Conservation (phyloP, 306 rosid genomes). For the Astragalus membranaceus region DNA sequence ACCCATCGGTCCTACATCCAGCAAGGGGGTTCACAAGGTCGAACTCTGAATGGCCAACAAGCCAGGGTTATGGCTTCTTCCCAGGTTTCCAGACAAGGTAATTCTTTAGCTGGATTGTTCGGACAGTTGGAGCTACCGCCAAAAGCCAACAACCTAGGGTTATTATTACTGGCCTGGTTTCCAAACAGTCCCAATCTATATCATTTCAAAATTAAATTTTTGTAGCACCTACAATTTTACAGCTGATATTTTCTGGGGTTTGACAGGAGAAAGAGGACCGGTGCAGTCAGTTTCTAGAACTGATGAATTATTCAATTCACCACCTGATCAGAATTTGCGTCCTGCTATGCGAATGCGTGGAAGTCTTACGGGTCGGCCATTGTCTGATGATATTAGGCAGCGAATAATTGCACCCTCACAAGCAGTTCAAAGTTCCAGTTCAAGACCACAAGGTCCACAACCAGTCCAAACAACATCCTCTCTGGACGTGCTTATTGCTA, state of each 20-base stretch:
- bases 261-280: conserved; percentile 38
- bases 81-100: conserved; percentile 35
- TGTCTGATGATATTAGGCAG: conserved; percentile 33
- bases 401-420: conserved; percentile 50
- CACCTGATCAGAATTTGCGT: conserved; percentile 51
- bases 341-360: conserved; percentile 85
- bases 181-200: conserved; percentile 32
- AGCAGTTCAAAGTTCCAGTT: background rate
- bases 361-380: conserved; percentile 52
- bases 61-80: conserved; percentile 18
- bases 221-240: conserved; percentile 28
- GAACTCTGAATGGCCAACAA: conserved; percentile 26
- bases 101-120: conserved; percentile 25
- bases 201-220: conserved; percentile 37
- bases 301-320: conserved; percentile 21
- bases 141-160: conserved; percentile 33
- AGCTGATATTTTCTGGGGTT: conserved; percentile 23
- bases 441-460: conserved; percentile 16
- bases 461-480: conserved; percentile 16
- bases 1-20: conserved; percentile 23
- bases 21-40: conserved; percentile 31
- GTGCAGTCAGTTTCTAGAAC: conserved; percentile 37
- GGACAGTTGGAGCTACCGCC: conserved; percentile 25
- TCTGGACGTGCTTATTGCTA: conserved; percentile 23
- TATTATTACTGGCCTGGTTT: conserved; percentile 20